Percentiles rank a stretch among this genome's conserved stretches.
phyloP scores from a whole-genome alignment of 352 stramenopile species.

The Pythium vanterpoolii region DNA sequence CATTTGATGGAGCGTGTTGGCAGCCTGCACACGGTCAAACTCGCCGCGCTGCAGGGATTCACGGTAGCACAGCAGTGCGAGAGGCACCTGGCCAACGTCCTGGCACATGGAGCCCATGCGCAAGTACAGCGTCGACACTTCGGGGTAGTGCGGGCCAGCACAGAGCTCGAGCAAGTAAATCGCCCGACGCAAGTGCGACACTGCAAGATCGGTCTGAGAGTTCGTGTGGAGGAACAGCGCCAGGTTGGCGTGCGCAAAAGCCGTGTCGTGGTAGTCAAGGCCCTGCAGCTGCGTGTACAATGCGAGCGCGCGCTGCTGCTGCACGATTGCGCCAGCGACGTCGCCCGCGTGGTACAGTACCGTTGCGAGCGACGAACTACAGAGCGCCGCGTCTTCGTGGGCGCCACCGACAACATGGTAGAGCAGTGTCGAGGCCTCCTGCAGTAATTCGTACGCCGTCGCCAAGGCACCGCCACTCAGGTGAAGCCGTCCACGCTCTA shows the following conservation, averaged over 20 bases:
- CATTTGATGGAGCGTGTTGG: conserved; percentile 88
- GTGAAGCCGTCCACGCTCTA: conserved; percentile 87
- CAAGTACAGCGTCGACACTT: conserved; percentile 91
- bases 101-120: conserved; percentile 95
- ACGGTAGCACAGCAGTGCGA: conserved; percentile 87
- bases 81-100: conserved; percentile 80
- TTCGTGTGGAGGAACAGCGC: conserved; percentile 90
- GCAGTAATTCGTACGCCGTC: conserved; percentile 79
- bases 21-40: conserved; percentile 82
- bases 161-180: conserved; percentile 94
- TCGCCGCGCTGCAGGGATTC: conserved; percentile 85
- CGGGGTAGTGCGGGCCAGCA: conserved; percentile 85
- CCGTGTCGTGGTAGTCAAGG: conserved; percentile 91
- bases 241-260: conserved; percentile 89
- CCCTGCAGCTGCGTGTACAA: conserved; percentile 90
- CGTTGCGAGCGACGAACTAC: conserved; percentile 89
- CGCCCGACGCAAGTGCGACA: conserved; percentile 88
- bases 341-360: conserved; percentile 93
- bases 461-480: conserved; percentile 72
- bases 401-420: conserved; percentile 92
- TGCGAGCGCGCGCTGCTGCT: conserved; percentile 89
- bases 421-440: conserved; percentile 91
- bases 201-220: conserved; percentile 77
- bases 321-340: conserved; percentile 79
- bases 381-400: conserved; percentile 92